Evolutionary conservation across 2,329 filamentous ascomycete genomes (phyloP), one percentile per base, ranked within the genome.

Genomic region (Trichoderma simmonsii): DNA sequence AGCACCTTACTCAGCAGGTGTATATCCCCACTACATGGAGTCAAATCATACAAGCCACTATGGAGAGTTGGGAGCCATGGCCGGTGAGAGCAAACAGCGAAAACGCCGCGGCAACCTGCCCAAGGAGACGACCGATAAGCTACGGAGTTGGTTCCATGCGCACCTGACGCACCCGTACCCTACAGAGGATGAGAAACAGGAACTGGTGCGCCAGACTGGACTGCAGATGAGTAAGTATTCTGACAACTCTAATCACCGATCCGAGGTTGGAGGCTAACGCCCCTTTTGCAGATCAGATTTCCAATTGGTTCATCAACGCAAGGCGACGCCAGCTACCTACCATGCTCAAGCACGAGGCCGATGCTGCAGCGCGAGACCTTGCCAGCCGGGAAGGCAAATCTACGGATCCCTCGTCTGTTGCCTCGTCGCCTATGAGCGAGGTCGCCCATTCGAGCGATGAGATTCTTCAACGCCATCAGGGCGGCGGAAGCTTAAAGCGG

Each of bases 141-240:
- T 97, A 54, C 89, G 92, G 69, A 85, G 88, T 0, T 97, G 94
- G 94, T 95, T 97, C 75, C 82, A 90, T 66, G 86, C 86, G n/a
- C 92, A 96, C 80, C 81, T 94, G 8, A 86, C 90, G 73, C 93
- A 96, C 78, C 93, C 94, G 0, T 97, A 97, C 79, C 94, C 94
- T 1, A 94, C 90, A 5, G 93, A 97, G 80, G 93, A 97, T 74
- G 92, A 97, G 82, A 97, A 97, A 81, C 89, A 95, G 78, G 89
- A 92, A 72, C 86, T 97, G 62, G 93, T 94, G 86, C 87, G 87
- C 61, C 85, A 90, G 77, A 97, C 94, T 1, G 90, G 90, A 1
- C 84, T 97, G 32, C 91, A 93, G 70, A 91, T 97, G 84, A 95
- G 92, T 89, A 86, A 84, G 90, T 71, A 57, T 54, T 4, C 11